Base-by-base conservation (phyloP, 495 filamentous ascomycete species). In the Trichoderma asperelloides region DNA sequence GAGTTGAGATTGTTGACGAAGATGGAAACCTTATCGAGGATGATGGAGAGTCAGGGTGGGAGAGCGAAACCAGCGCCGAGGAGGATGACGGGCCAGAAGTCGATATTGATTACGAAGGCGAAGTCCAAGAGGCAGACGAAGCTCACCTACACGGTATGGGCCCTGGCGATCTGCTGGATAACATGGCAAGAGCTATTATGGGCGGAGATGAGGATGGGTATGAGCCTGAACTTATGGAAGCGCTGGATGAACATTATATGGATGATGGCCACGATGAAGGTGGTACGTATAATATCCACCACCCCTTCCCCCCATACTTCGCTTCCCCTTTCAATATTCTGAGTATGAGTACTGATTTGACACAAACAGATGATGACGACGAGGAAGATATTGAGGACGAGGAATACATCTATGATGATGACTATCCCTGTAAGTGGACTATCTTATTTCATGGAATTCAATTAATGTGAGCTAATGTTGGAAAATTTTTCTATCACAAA, bases 351-450 rank as follows among this genome's bases (percentile, higher is more conserved):
- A 2, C 23, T 41, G 21, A 25, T 21, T 23, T 40, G 11, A 16
- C 6, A 9, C 74, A 80, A 21, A 73, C 73, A 7, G 67, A 76
- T 45, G 81, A 82, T 63, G 88, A 89, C 11, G 88, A 90, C 51
- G 86, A 88, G 4, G 89, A 90, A 23, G 90, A 91, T 64, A 89
- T 91, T 55, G 87, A 88, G 3, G 89, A 90, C 21, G 90, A 91
- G 64, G 87, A 88, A 65, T 79, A 81, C 65, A 79, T 86, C 69
- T 88, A 87, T 70, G 84, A 88, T 67, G 85, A 88, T 41, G 87
- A 88, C 63, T 88, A 88, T 74, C 87, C 86, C 69, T 87, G 88
- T 91, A 78, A 78, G 87, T 85, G 71, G 12, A 16, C 43, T 47
- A 30, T 27, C 33, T 51, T 66, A 64, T 13, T 55, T 30, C 30